A percentile compares a stretch with the other conserved stretches of the same genome.
phyloP scores from a whole-genome alignment of 331 rosid species.

The Malus hybrid region DNA sequence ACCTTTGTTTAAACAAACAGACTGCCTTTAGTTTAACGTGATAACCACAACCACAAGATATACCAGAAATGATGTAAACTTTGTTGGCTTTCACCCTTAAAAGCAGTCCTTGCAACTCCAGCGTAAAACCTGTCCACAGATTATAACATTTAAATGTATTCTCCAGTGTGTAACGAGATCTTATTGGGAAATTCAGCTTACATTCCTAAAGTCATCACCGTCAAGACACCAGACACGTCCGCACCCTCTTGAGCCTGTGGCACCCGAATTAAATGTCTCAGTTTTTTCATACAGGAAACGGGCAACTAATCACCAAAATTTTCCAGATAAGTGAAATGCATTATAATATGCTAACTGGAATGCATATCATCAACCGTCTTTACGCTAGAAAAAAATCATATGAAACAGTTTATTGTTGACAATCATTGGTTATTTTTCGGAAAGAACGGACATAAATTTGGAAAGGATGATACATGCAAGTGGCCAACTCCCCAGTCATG shows the following conservation, averaged over 20 bases:
- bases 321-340: background rate
- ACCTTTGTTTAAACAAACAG: background rate
- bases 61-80: constrained; percentile 98
- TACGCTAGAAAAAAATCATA: background rate
- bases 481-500: background rate
- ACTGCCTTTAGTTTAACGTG: background rate
- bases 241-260: constrained; percentile 77
- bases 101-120: constrained; percentile 84
- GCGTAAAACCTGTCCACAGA: constrained; percentile 71
- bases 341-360: background rate
- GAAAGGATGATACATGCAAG: background rate
- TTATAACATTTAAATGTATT: constrained; percentile 3
- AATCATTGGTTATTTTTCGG: background rate
- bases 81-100: constrained; percentile 94
- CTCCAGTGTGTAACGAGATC: constrained; percentile 1
- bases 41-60: constrained; percentile 12
- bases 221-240: constrained; percentile 74
- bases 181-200: constrained; percentile 37
- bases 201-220: constrained; percentile 89
- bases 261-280: constrained; percentile 11
- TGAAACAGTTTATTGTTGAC: background rate
- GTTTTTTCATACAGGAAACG: constrained; percentile 10
- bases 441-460: background rate
- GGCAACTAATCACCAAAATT: background rate
- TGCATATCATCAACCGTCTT: background rate